Evolutionary conservation across 2,329 filamentous ascomycete species (phyloP).

Genomic region (Aspergillus fumigatus): DNA sequence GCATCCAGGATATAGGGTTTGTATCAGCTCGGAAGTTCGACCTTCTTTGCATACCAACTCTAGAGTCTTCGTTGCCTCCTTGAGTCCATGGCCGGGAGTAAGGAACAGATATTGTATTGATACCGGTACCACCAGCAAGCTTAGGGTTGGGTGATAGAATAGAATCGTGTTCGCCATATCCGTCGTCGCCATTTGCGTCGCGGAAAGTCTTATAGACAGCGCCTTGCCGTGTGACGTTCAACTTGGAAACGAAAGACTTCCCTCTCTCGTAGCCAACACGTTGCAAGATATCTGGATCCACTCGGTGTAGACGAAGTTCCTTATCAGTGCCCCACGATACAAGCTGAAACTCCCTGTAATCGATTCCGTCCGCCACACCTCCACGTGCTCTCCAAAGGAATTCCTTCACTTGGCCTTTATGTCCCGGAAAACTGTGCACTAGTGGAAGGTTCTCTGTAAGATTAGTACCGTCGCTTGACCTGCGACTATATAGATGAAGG

Average conservation of each 20-base stretch:
- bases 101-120: slow-evolving; percentile 49
- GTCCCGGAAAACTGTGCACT: slow-evolving; percentile 51
- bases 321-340: slow-evolving; percentile 91
- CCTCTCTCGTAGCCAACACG: slow-evolving; percentile 72
- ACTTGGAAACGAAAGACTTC: slow-evolving; percentile 56
- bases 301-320: slow-evolving; percentile 71
- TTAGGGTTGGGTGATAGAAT: slow-evolving; percentile 16
- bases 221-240: slow-evolving; percentile 75
- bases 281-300: slow-evolving; percentile 60
- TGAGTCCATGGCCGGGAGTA: slow-evolving; percentile 47
- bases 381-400: slow-evolving; percentile 86
- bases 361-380: slow-evolving; percentile 61
- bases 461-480: slow-evolving; percentile 39
- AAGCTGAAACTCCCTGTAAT: slow-evolving; percentile 84
- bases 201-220: slow-evolving; percentile 82
- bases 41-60: slow-evolving; percentile 46
- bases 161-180: slow-evolving; percentile 49
- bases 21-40: slow-evolving; percentile 46
- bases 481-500: slow-evolving; percentile 76
- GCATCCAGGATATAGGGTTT: slow-evolving; percentile 62
- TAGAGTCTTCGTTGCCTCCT: slow-evolving; percentile 45
- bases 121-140: slow-evolving; percentile 33
- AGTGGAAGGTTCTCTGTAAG: slow-evolving; percentile 35
- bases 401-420: slow-evolving; percentile 71
- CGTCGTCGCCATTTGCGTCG: slow-evolving; percentile 58